Base-by-base conservation (phyloP, 768 basidiomycete species). In the Auricularia sp. region DNA sequence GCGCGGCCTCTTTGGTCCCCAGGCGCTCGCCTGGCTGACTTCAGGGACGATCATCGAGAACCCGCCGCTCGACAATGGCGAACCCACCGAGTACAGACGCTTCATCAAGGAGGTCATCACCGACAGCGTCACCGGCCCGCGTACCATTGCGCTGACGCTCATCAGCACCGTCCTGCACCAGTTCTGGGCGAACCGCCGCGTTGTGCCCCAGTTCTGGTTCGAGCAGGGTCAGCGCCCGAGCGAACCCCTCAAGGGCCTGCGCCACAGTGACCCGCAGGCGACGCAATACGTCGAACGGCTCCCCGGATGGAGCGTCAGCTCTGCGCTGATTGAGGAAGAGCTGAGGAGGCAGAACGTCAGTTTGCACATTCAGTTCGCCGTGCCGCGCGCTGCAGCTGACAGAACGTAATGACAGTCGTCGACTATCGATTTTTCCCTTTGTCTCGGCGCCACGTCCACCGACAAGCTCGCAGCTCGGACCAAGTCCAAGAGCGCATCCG, bases 21-120 rank as follows among this genome's bases (percentile, higher is more conserved):
- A 93, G 69, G 87, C 93, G 10, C 83, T 98, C 29, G 89, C 94
- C n/a, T 97, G 96, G 91, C 84, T 99, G 65, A 93, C 92, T 16
- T 86, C 83, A 33, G 93, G 93, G 16, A 86, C 87, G 73, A 84
- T 96, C 66, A 78, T 88, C 60, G 91, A 98, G 72, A 86, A 86
- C 64, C 87, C 90, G 3, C 96, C 97, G 42, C 79, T 98, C 61
- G 93, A 95, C 72, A 95, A 94, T 71, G 95, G 95, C 2, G 96
- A 98, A 75, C 93, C 91, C 47, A 92, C 84, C 1, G 95, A 99
- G 74, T 98, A 97, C 74, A 87, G 86, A 70, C 85, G 94, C 23
- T 99, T 96, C 74, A 84, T 98, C 67, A 95, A 94, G 78, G 95
- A 98, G 75, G 90, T 93, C 39, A 88, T 98, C 64, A 98, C 95